Percentiles rank a stretch among this genome's conserved stretches.
These are phyloP conservation scores for Ophiobolus disseminans DNA, from an alignment of 2,329 filamentous ascomycete genomes.

Conservation along the genomic window DNA sequence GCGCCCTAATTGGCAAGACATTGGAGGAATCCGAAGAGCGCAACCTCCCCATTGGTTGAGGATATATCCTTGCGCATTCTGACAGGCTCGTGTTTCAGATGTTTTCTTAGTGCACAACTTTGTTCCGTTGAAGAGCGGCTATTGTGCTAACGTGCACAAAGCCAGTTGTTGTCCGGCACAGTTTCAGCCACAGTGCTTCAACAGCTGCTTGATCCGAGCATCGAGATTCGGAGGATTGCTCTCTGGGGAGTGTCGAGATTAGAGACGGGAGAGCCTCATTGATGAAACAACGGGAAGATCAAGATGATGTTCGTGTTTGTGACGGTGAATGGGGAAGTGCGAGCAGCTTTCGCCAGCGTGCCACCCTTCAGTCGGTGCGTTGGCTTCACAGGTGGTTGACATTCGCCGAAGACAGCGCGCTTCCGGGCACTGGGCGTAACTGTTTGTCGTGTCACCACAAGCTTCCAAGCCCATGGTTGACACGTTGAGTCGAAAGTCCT, in stretches of 20 bases:
- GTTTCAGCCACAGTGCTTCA: conserved; percentile 25
- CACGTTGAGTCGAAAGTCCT: conserved; percentile 20
- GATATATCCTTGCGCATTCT: conserved; percentile 5
- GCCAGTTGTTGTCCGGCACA: conserved; percentile 10
- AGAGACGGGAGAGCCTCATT: conserved; percentile 16
- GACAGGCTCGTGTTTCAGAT: conserved; percentile 33
- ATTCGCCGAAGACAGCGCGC: conserved; percentile 15
- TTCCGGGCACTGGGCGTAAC: conserved; percentile 19
- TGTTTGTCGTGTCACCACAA: conserved; percentile 18
- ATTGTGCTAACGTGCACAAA: conserved; percentile 27
- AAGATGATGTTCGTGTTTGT: conserved; percentile 21
- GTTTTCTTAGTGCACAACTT: conserved; percentile 19
- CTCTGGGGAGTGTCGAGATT: conserved; percentile 16
- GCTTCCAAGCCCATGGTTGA: conserved; percentile 9
- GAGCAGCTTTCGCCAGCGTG: conserved; percentile 13
- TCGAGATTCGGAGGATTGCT: conserved; percentile 24
- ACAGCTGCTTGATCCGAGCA: conserved; percentile 20
- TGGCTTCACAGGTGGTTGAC: conserved; percentile 11
- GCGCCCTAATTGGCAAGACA: conserved; percentile 13
- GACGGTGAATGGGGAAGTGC: conserved; percentile 19
- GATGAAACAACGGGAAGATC: conserved; percentile 24
- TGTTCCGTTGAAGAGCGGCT: conserved; percentile 15
- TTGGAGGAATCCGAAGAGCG: conserved; percentile 6
- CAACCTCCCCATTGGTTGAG: conserved; percentile 19
- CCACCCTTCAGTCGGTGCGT: conserved; percentile 16